A percentile compares a stretch with the other conserved stretches of the same genome.
phyloP scores from a whole-genome alignment of 805 yeast species.

The Spathaspora gorwiae region DNA sequence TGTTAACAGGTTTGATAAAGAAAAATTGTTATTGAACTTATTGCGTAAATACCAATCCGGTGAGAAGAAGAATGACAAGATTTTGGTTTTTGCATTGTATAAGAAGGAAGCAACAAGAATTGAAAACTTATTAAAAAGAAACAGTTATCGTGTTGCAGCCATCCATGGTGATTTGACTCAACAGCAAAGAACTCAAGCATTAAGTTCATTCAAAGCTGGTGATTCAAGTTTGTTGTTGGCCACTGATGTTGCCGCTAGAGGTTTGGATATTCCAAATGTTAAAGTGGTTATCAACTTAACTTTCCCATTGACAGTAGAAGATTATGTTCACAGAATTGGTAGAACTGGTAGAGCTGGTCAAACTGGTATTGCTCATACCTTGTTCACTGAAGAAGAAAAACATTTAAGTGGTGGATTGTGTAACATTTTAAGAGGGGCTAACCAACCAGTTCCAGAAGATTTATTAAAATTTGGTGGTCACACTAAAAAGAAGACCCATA shows the following conservation, averaged over 20 bases:
- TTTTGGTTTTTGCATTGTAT: slow-evolving; percentile 88
- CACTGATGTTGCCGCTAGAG: slow-evolving; percentile 98
- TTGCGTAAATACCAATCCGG: slow-evolving; percentile 73
- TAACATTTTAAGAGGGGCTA: slow-evolving; percentile 89
- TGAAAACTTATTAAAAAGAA: slow-evolving; percentile 66
- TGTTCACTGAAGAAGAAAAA: slow-evolving; percentile 95
- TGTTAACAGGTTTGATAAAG: slow-evolving; percentile 70
- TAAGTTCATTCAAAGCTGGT: slow-evolving; percentile 81
- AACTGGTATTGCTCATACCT: slow-evolving; percentile 89
- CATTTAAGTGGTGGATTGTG: slow-evolving; percentile 92
- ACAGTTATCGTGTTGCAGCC: slow-evolving; percentile 82
- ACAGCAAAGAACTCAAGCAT: slow-evolving; percentile 84
- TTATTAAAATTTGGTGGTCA: slow-evolving; percentile 94
- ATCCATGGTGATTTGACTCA: slow-evolving; percentile 95
- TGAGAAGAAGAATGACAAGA: slow-evolving; percentile 64
- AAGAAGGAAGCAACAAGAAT: slow-evolving; percentile 94
- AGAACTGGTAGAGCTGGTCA: slow-evolving; percentile 98
- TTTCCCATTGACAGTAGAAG: slow-evolving; percentile 94
- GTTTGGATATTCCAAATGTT: slow-evolving; percentile 95
- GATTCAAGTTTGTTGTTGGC: slow-evolving; percentile 75
- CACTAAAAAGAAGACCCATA: slow-evolving; percentile 95
- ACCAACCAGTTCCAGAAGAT: slow-evolving; percentile 94
- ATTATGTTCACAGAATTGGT: slow-evolving; percentile 95
- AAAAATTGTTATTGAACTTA: slow-evolving; percentile 65
- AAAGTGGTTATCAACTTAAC: slow-evolving; percentile 92